These are phyloP conservation scores for Acanthamoeba castellanii DNA, from an alignment of 208 protist species.

Conservation along the genomic window DNA sequence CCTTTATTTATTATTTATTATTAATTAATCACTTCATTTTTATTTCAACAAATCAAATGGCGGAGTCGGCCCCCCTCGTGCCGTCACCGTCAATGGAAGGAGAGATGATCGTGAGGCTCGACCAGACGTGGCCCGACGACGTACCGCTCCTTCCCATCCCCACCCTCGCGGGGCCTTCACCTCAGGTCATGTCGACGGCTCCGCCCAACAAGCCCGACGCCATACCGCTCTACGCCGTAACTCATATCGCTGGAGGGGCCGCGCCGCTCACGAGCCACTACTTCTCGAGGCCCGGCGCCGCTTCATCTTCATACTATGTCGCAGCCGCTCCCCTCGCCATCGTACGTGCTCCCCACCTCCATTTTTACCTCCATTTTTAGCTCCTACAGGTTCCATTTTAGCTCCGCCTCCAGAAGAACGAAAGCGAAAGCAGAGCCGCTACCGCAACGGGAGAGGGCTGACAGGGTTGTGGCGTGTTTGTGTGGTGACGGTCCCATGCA, in stretches of 20 bases:
- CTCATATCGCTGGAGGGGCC: neutral
- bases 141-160: neutral
- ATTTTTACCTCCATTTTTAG: neutral
- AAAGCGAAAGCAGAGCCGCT: neutral
- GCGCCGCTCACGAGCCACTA: neutral
- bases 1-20: neutral
- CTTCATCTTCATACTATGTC: neutral
- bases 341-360: neutral
- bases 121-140: conserved; percentile 25
- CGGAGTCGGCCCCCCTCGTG: neutral
- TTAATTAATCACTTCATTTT: no score
- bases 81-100: neutral
- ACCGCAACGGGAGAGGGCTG: neutral
- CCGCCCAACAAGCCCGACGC: neutral
- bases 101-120: conserved; percentile 14
- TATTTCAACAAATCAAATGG: neutral
- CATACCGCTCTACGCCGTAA: neutral
- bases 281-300: neutral
- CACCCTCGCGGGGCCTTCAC: no score
- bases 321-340: conserved; percentile 14
- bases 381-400: neutral
- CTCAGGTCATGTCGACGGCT: neutral
- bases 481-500: neutral
- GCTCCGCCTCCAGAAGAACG: neutral
- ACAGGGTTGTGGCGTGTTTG: neutral